phyloP scores from a whole-genome alignment of 2,329 filamentous ascomycete genomes.

The Penicillium sp. region DNA sequence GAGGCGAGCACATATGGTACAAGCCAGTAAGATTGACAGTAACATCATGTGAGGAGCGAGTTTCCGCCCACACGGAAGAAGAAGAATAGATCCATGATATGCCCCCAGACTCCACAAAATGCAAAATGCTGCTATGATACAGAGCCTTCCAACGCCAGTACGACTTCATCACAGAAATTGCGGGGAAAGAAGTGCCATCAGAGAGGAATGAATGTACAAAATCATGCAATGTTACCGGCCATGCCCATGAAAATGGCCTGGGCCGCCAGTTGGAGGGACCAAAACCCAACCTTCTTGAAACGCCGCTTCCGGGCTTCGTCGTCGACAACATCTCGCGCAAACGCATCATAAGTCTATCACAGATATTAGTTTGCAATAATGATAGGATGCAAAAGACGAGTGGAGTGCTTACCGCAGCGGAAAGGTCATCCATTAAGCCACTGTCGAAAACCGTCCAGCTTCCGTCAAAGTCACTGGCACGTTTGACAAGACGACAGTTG shows the following conservation, averaged over 20 bases:
- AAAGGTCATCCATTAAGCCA: constrained; percentile 89
- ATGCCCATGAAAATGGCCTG: constrained; percentile 95
- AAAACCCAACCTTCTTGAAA: constrained; percentile 94
- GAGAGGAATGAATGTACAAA: constrained; percentile 25
- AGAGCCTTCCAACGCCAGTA: constrained; percentile 51
- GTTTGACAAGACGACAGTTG: constrained; percentile 90
- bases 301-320: constrained; percentile 81
- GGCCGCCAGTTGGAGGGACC: constrained; percentile 88
- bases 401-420: constrained; percentile 65
- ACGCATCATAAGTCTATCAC: constrained; percentile 79
- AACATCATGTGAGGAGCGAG: constrained; percentile 4
- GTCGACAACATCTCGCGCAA: constrained; percentile 86
- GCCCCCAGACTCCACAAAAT: constrained; percentile 17
- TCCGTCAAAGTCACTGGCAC: constrained; percentile 84
- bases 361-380: constrained; percentile 14
- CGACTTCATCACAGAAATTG: constrained; percentile 3
- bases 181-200: background rate
- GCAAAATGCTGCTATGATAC: constrained; percentile 46
- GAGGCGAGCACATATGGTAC: background rate
- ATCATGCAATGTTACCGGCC: constrained; percentile 72
- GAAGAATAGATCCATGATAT: constrained; percentile 8
- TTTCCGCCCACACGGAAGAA: background rate
- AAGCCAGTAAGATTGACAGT: background rate
- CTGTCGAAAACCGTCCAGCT: constrained; percentile 95
- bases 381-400: background rate